Evolutionary conservation across 2,329 filamentous ascomycete species (phyloP).

Genomic region (Venturia nashicola): DNA sequence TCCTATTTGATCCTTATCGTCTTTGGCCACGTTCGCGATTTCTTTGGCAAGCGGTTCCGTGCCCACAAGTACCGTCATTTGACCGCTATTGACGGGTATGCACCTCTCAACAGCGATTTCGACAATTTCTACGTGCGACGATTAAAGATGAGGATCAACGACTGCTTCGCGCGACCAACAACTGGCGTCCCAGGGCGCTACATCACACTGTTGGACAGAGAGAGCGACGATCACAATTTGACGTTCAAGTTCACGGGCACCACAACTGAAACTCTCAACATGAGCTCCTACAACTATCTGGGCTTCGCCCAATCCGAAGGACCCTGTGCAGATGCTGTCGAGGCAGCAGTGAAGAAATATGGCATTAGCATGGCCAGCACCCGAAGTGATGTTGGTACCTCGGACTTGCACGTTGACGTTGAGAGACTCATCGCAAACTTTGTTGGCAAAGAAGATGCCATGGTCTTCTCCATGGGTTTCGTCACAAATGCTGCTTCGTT

Average conservation of each 20-base stretch:
- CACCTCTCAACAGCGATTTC: slow-evolving; percentile 92
- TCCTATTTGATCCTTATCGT: slow-evolving; percentile 94
- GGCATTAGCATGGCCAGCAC: slow-evolving; percentile 75
- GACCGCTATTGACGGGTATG: slow-evolving; percentile 76
- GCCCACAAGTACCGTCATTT: slow-evolving; percentile 78
- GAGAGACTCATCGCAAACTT: slow-evolving; percentile 83
- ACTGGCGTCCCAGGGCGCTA: slow-evolving; percentile 89
- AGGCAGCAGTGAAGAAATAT: slow-evolving; percentile 73
- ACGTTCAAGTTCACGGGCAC: slow-evolving; percentile 84
- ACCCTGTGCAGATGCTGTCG: slow-evolving; percentile 85
- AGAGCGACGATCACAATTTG: slow-evolving; percentile 81
- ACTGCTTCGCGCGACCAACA: slow-evolving; percentile 87
- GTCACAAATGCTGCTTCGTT: slow-evolving; percentile 91
- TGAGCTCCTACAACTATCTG: slow-evolving; percentile 99
- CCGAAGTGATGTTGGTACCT: slow-evolving; percentile 72
- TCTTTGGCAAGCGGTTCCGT: slow-evolving; percentile 93
- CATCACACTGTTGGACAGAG: slow-evolving; percentile 85
- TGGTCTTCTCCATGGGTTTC: slow-evolving; percentile 99
- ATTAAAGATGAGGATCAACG: slow-evolving; percentile 87
- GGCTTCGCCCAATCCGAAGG: slow-evolving; percentile 97
- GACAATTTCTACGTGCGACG: slow-evolving; percentile 96
- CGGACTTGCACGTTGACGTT: slow-evolving; percentile 77
- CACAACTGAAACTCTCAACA: slow-evolving; percentile 86
- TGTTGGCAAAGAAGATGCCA: slow-evolving; percentile 84
- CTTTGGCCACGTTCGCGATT: slow-evolving; percentile 90